Evolutionary conservation across 495 filamentous ascomycete species (phyloP).

Genomic region (Podospora pseudoanserina): DNA sequence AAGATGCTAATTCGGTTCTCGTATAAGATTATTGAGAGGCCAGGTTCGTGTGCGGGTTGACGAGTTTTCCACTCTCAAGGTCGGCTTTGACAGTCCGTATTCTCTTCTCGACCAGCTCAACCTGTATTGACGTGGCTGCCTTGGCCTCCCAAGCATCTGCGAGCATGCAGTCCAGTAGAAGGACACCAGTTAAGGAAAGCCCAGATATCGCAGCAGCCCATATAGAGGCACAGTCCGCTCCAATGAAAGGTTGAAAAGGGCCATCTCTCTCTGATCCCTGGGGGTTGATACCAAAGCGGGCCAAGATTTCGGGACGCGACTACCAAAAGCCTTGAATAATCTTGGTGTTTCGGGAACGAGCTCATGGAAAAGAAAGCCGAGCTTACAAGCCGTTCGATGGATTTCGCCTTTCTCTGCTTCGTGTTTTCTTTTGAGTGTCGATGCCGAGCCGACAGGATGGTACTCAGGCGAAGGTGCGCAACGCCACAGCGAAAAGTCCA

Average conservation of each 20-base stretch:
- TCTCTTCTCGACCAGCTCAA: neutral
- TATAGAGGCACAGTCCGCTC: neutral
- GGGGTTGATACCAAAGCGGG: neutral
- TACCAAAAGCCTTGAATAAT: neutral
- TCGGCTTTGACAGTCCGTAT: neutral
- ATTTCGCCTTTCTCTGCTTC: neutral
- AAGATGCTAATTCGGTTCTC: neutral
- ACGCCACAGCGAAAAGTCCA: neutral
- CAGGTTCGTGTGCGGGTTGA: neutral
- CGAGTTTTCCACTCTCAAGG: neutral
- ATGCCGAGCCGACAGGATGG: neutral
- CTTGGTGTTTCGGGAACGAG: neutral
- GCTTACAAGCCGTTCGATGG: neutral
- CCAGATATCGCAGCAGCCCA: neutral
- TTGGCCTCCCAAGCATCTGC: slow-evolving; percentile 2
- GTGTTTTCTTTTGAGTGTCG: neutral
- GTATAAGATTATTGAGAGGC: neutral
- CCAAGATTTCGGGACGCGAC: neutral
- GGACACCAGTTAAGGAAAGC: neutral
- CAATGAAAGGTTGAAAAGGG: neutral
- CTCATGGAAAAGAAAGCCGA: neutral
- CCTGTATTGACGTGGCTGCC: neutral
- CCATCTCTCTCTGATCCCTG: neutral
- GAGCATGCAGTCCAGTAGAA: neutral
- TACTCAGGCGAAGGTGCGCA: neutral